Evolutionary conservation across 1,139 yeast species (phyloP), one percentile per base, ranked within the genome.

Genomic region (Diutina rugosa): DNA sequence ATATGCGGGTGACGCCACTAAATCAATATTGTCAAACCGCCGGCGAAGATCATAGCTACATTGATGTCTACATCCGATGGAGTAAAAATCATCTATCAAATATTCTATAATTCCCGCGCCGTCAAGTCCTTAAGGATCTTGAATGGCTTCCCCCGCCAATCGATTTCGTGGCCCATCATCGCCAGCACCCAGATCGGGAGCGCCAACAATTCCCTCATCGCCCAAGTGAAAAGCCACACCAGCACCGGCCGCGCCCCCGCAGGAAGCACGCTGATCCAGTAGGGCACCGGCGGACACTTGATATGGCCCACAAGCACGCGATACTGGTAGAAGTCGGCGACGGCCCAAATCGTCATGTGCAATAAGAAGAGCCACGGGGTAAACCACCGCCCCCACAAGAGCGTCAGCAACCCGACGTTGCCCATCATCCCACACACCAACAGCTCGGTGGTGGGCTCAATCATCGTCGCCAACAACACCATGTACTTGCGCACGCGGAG

Each of bases 391-490:
- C 66, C 60, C 58, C 73, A 70, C 51, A 80, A 69, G n/a, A 85
- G 60, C 3, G 76, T 73, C 21, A 84, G 74, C 1, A 84, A 61
- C 1, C 85, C 85, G 64, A 76, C 80, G 1, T 86, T 73, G 7
- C 96, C 96, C 67, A 78, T 80, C 0, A 80, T 51, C 0, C 95
- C 95, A 63, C 85, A 78, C 1, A 89, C 69, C 3, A 90, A 62
- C 55, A 87, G 79, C 67, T 90, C 97, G 0, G 97, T 90, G 6
- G 93, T 80, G 7, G 97, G 97, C 65, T 90, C 97, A 32, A 88
- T 72, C 56, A 90, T 68, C 0, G 97, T 90, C 1, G 97, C 97
- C 45, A 83, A 83, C 41, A 85, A 71, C 2, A 90, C 97, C 96
- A 90, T 89, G 67, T 87, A 89, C 64, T 87, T 86, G 35, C 97